phyloP scores from a whole-genome alignment of 164 flowering plant genomes.

The Brasenia schreberi region DNA sequence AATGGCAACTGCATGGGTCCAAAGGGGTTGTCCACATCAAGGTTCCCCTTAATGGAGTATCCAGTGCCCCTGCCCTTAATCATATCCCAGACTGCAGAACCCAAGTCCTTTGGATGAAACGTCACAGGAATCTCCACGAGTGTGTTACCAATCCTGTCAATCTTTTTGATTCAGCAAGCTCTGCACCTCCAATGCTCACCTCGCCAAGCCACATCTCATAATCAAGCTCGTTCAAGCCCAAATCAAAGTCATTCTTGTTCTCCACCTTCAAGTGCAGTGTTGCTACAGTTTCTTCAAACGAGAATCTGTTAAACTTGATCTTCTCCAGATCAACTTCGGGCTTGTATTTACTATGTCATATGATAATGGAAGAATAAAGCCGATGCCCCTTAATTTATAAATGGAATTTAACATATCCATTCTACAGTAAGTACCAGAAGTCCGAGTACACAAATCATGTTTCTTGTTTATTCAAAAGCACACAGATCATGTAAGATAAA shows the following conservation, averaged over 20 bases:
- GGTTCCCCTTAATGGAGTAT: constrained; percentile 8
- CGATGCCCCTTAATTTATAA: too few species aligned
- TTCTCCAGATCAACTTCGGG: constrained; percentile 8
- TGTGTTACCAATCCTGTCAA: constrained; percentile 5
- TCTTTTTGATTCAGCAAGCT: constrained; percentile 1
- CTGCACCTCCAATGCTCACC: constrained; percentile 10
- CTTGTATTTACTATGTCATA: background rate
- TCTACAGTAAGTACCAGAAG: too few species aligned
- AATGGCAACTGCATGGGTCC: constrained; percentile 10
- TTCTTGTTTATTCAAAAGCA: too few species aligned
- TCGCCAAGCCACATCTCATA: constrained; percentile 9
- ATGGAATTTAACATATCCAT: too few species aligned
- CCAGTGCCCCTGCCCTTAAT: constrained; percentile 4
- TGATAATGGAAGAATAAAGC: too few species aligned
- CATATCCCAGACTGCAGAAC: constrained; percentile 11
- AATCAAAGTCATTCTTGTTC: constrained; percentile 12
- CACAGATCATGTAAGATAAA: too few species aligned
- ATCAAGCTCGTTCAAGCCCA: constrained; percentile 9
- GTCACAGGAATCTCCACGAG: constrained; percentile 5
- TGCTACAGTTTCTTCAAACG: constrained; percentile 9
- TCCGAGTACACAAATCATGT: too few species aligned
- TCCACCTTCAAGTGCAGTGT: constrained; percentile 5
- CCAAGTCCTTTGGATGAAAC: constrained; percentile 9
- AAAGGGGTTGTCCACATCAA: constrained; percentile 9
- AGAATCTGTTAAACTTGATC: constrained; percentile 7